Conservation (phyloP, 1,284 basidiomycete species). For the Kalmanozyma brasiliensis region DNA sequence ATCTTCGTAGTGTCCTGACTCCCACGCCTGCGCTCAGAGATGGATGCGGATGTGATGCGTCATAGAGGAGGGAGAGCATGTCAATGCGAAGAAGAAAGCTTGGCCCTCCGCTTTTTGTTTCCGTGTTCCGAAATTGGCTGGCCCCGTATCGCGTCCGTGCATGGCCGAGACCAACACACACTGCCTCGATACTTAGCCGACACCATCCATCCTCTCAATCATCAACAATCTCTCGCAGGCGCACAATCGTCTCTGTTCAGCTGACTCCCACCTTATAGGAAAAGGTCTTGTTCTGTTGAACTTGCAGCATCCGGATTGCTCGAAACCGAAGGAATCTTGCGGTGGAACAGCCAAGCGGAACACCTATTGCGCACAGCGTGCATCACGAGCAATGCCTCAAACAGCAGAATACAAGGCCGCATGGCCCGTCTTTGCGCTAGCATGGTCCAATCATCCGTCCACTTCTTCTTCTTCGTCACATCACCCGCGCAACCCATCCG, state of each 20-base stretch:
- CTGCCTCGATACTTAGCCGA: background rate
- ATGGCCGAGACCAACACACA: conserved; percentile 9
- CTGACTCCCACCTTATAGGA: no score
- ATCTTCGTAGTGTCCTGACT: conserved; percentile 3
- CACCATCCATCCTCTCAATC: no score
- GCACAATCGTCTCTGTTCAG: no score
- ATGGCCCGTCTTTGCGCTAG: conserved; percentile 61
- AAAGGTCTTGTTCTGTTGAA: no score
- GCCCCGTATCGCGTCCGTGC: conserved; percentile 37
- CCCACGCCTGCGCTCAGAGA: no score
- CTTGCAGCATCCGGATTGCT: no score
- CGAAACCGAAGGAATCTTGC: no score
- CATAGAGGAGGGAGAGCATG: background rate
- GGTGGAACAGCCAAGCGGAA: no score
- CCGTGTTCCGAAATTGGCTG: conserved; percentile 3
- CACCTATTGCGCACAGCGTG: no score
- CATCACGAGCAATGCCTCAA: conserved; percentile 33
- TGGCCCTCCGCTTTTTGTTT: conserved; percentile 4
- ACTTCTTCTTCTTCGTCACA: conserved; percentile 40
- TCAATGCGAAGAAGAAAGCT: conserved; percentile 4
- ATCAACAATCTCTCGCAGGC: no score
- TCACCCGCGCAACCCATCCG: conserved; percentile 43
- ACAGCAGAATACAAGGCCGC: conserved; percentile 48
- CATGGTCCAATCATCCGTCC: conserved; percentile 60
- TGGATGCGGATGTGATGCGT: no score